Percentiles rank a stretch among this genome's conserved stretches.
phyloP scores from a whole-genome alignment of 2,329 filamentous ascomycete species.

The Septoria linicola region DNA sequence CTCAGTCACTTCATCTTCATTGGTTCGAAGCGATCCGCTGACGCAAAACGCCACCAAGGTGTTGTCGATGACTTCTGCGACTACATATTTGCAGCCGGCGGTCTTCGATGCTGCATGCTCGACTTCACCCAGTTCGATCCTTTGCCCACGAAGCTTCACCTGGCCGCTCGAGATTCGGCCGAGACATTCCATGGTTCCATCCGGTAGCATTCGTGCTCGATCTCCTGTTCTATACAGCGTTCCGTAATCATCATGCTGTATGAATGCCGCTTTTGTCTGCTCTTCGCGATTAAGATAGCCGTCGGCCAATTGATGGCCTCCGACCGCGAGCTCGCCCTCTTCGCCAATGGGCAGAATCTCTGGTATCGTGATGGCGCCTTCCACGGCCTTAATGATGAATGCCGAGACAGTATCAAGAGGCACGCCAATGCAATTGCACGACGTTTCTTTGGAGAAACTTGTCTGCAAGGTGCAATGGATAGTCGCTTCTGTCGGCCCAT shows the following conservation, averaged over 20 bases:
- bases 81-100: constrained; percentile 61
- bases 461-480: constrained; percentile 84
- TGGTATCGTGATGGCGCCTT: constrained; percentile 18
- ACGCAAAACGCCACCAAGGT: constrained; percentile 74
- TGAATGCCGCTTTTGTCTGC: constrained; percentile 70
- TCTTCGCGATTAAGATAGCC: constrained; percentile 80
- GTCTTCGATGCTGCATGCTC: constrained; percentile 67
- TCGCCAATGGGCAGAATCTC: constrained; percentile 64
- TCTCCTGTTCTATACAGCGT: constrained; percentile 82
- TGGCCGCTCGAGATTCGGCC: constrained; percentile 78
- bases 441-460: constrained; percentile 56
- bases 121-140: constrained; percentile 59
- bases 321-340: constrained; percentile 76
- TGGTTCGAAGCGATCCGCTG: constrained; percentile 42
- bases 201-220: constrained; percentile 65
- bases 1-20: constrained; percentile 50
- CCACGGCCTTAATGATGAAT: constrained; percentile 57
- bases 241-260: constrained; percentile 64
- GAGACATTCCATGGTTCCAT: constrained; percentile 76
- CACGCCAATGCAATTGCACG: constrained; percentile 69
- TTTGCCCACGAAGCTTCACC: constrained; percentile 81
- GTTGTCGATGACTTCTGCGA: constrained; percentile 66
- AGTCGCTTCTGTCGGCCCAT: constrained; percentile 86
- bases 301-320: constrained; percentile 74
- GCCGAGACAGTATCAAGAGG: constrained; percentile 80